A percentile compares a stretch with the other conserved stretches of the same genome.
phyloP scores from a whole-genome alignment of 176 grass and related monocot genomes.

The Oryza officinalis region DNA sequence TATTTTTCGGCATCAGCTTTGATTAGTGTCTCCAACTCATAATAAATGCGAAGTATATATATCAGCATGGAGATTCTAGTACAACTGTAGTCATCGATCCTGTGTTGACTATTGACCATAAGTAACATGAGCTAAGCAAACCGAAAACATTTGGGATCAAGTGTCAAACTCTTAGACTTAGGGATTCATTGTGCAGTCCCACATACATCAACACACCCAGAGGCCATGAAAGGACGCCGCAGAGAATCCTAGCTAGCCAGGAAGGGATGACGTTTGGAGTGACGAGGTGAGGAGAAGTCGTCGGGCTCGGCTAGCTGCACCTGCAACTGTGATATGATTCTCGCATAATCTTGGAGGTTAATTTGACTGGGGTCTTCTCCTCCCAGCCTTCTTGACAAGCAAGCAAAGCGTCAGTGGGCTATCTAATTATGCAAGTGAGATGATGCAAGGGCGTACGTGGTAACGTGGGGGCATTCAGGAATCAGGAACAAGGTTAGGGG shows the following conservation, averaged over 20 bases:
- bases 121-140: background rate
- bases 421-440: background rate
- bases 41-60: too few species aligned
- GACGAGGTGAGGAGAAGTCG: constrained; percentile 36
- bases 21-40: too few species aligned
- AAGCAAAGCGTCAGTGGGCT: constrained; percentile 8
- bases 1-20: too few species aligned
- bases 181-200: constrained; percentile 20
- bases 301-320: background rate
- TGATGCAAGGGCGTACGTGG: constrained; percentile 45
- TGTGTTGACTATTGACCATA: constrained; percentile 20
- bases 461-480: background rate
- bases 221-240: rapidly evolving
- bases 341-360: constrained; percentile 8
- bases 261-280: constrained; percentile 56
- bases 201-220: rapidly evolving
- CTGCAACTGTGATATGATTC: background rate
- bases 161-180: background rate
- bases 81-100: background rate
- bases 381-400: background rate
- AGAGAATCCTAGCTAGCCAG: constrained; percentile 14
- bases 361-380: constrained; percentile 34
- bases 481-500: background rate
- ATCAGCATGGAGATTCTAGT: background rate
- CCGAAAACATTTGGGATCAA: background rate